Conservation (phyloP, 1,284 basidiomycete species). For the Gymnopus androsaceus region DNA sequence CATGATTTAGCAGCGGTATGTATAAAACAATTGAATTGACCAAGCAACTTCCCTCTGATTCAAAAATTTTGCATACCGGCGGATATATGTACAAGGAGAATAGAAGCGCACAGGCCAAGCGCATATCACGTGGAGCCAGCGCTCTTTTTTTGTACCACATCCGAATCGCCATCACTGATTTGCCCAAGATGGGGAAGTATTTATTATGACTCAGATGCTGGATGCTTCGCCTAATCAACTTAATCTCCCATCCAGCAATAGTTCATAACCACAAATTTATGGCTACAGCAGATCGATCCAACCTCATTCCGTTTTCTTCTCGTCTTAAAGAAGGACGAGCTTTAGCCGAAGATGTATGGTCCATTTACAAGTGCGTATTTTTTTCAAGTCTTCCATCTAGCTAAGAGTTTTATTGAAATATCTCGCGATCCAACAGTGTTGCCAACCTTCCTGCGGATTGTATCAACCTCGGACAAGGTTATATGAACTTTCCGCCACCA, state of each 20-base stretch:
- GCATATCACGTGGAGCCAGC: too few species aligned
- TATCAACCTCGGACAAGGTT: conserved; percentile 92
- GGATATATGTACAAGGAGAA: too few species aligned
- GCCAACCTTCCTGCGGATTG: conserved; percentile 84
- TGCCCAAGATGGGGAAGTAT: too few species aligned
- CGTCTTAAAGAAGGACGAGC: conserved; percentile 74
- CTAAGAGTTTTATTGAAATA: conserved; percentile 12
- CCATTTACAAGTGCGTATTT: conserved; percentile 80
- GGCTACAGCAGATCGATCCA: conserved; percentile 41
- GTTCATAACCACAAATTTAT: conserved; percentile 24
- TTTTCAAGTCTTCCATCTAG: conserved; percentile 16
- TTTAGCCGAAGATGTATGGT: conserved; percentile 86
- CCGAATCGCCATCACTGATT: too few species aligned
- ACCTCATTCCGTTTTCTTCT: conserved; percentile 64
- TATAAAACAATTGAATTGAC: too few species aligned
- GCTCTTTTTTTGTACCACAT: too few species aligned
- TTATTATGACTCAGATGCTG: background rate
- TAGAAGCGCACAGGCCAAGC: too few species aligned
- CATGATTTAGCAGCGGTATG: too few species aligned
- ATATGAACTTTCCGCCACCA: conserved; percentile 92
- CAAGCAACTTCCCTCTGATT: too few species aligned
- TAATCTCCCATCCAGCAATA: background rate
- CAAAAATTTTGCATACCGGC: too few species aligned
- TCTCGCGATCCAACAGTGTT: conserved; percentile 57
- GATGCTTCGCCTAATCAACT: background rate